Base-by-base conservation (phyloP, 176 grass and related monocot species). In the Raddia distichophylla region DNA sequence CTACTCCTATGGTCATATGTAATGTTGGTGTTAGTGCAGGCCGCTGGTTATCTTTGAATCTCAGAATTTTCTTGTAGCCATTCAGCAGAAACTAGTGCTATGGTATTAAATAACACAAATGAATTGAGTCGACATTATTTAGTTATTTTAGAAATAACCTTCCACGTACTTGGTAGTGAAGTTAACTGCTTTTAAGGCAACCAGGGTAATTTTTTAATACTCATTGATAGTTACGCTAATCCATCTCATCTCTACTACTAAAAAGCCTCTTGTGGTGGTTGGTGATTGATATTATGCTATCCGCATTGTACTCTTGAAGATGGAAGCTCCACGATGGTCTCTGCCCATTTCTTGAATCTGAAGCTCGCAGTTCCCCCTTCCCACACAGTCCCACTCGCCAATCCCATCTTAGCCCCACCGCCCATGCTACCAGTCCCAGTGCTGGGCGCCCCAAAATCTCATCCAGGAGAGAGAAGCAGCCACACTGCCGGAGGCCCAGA, bases 131-230 rank as follows among this genome's bases (percentile, higher is more conserved):
- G 35, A 66, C 22, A 72, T 84, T 84, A 33, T 79, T 50, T 64
- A 60, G 52, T 87, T 62, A 76, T 60, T 77, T 73, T 42, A 45
- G 59, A 57, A 75, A 75, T 61, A 75, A 50, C 12, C 71, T 76
- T 40, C 14, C 61, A 71, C 55, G 27, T 5, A 17, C 62, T 54
- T 59, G 27, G 59, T 62, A 17, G 48, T 59, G 49, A 81, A 76
- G 7, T 27, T 58, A 53, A 76, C 15, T 64, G 17, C 65, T 70
- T 74, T 66, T 48, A 54, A 10, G 50, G 16, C 5, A 32, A 65
- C 53, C 35, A 81, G 19, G 5, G 7, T 76, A 45, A 33, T 59
- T 63, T 27, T 63, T 75, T 35, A 60, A 13, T 79, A 52, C 10
- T 66, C 32, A 18, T 56, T 76, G n/a, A 40, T 80, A 67, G 20